Conservation (phyloP, 768 basidiomycete genomes). For the Roridomyces roridus region DNA sequence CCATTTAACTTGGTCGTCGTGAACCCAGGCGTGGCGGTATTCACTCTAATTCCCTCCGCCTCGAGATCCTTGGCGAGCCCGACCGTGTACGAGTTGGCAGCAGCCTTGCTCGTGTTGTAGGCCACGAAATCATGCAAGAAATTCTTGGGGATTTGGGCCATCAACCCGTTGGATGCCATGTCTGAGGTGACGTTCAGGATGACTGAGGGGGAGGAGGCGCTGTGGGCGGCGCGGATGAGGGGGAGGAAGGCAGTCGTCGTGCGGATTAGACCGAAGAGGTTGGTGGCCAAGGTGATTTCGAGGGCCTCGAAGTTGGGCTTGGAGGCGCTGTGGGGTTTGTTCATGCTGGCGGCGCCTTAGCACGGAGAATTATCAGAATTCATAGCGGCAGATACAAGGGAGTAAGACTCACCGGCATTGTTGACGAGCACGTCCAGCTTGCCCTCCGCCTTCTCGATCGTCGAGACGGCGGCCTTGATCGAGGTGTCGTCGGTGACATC, state of each 20-base stretch:
- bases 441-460: conserved; percentile 46
- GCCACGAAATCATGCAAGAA: conserved; percentile 40
- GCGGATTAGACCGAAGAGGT: conserved; percentile 50
- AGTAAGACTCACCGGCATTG: conserved; percentile 41
- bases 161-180: conserved; percentile 49
- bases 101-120: conserved; percentile 77
- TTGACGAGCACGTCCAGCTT: conserved; percentile 52
- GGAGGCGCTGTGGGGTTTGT: conserved; percentile 40
- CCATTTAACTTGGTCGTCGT: conserved; percentile 49
- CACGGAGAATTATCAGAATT: no score
- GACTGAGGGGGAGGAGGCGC: conserved; percentile 29
- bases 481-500: conserved; percentile 45
- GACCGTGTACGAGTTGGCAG: conserved; percentile 64
- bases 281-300: conserved; percentile 45
- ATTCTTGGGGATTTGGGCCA: conserved; percentile 36
- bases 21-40: conserved; percentile 68
- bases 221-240: conserved; percentile 39
- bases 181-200: conserved; percentile 51
- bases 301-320: conserved; percentile 39
- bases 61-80: conserved; percentile 68
- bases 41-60: conserved; percentile 58
- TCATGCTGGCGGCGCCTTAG: conserved; percentile 33
- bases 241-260: conserved; percentile 47
- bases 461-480: conserved; percentile 38
- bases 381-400: no score